Percentiles rank a stretch among this genome's conserved stretches.
phyloP scores from a whole-genome alignment of 2,329 filamentous ascomycete species.

The Aspergillus pseudotamarii region DNA sequence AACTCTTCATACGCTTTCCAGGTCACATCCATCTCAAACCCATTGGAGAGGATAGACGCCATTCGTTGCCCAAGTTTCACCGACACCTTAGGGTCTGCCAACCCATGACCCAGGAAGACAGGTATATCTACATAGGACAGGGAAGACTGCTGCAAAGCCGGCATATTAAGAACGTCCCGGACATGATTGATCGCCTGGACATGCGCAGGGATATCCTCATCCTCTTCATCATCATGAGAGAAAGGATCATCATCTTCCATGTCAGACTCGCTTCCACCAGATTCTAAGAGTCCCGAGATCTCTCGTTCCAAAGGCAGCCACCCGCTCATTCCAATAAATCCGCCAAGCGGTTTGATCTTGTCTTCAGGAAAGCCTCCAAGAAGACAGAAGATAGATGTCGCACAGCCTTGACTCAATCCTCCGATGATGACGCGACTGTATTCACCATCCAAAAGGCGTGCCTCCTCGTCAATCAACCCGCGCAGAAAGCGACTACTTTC shows the following conservation, averaged over 20 bases:
- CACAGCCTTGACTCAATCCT: slow-evolving; percentile 59
- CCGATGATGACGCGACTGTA: slow-evolving; percentile 51
- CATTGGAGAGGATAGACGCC: too few relatives aligned
- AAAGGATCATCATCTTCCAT: slow-evolving; percentile 27
- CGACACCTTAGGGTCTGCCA: too few relatives aligned
- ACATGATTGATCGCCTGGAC: slow-evolving; percentile 32
- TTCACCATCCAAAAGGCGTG: slow-evolving; percentile 19
- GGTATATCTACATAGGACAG: neutral
- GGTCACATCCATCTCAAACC: too few relatives aligned
- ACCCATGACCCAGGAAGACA: neutral
- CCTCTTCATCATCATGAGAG: slow-evolving; percentile 13
- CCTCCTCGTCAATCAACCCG: slow-evolving; percentile 40
- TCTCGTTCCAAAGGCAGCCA: neutral
- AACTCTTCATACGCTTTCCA: slow-evolving; percentile 46
- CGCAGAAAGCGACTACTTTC: slow-evolving; percentile 45
- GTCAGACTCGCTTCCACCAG: slow-evolving; percentile 22
- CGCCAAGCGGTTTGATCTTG: slow-evolving; percentile 34
- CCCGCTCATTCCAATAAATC: slow-evolving; percentile 53
- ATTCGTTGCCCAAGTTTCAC: too few relatives aligned
- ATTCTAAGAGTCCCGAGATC: slow-evolving; percentile 4
- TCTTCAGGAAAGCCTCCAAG: slow-evolving; percentile 38
- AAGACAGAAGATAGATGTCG: slow-evolving; percentile 47
- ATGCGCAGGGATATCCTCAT: slow-evolving; percentile 16
- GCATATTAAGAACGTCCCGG: slow-evolving; percentile 37
- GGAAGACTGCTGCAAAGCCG: neutral